Percentiles rank a stretch among this genome's conserved stretches.
These are phyloP conservation scores for Marasmius tenuissimus DNA, from an alignment of 1,284 basidiomycete genomes.

Conservation along the genomic window DNA sequence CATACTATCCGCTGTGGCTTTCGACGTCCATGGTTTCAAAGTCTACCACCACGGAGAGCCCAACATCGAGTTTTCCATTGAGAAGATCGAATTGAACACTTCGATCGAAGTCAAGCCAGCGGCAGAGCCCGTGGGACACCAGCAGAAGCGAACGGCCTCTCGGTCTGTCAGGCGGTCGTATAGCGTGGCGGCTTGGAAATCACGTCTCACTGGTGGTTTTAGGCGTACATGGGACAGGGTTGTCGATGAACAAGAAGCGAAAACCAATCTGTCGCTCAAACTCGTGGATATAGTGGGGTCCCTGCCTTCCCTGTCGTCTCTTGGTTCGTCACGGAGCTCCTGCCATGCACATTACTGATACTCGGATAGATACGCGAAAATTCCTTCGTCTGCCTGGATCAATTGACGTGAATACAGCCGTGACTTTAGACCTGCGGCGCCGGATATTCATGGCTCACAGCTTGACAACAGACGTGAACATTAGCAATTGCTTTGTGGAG, in stretches of 20 bases:
- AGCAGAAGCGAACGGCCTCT: slow-evolving; percentile 18
- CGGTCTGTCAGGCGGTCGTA: slow-evolving; percentile 30
- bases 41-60: slow-evolving; percentile 51
- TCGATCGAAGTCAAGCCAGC: slow-evolving; percentile 49
- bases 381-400: slow-evolving; percentile 47
- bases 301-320: slow-evolving; percentile 25
- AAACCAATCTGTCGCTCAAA: slow-evolving; percentile 49
- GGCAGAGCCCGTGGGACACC: slow-evolving; percentile 36
- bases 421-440: slow-evolving; percentile 57
- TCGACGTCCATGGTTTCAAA: slow-evolving; percentile 58
- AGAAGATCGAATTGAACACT: slow-evolving; percentile 52
- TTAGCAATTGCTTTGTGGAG: slow-evolving; percentile 50
- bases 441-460: slow-evolving; percentile 56
- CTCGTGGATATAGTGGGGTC: slow-evolving; percentile 50
- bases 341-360: slow-evolving; percentile 3
- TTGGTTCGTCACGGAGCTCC: slow-evolving; percentile 26
- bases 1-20: slow-evolving; percentile 62
- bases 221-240: slow-evolving; percentile 66
- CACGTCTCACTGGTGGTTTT: slow-evolving; percentile 57
- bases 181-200: slow-evolving; percentile 61
- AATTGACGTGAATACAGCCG: slow-evolving; percentile 45
- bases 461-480: slow-evolving; percentile 43
- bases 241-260: slow-evolving; percentile 61
- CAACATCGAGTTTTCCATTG: slow-evolving; percentile 48
- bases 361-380: slow-evolving; percentile 21